These are phyloP conservation scores for Saccharum officinarum DNA, from an alignment of 176 grass and related monocot genomes.

Conservation along the genomic window DNA sequence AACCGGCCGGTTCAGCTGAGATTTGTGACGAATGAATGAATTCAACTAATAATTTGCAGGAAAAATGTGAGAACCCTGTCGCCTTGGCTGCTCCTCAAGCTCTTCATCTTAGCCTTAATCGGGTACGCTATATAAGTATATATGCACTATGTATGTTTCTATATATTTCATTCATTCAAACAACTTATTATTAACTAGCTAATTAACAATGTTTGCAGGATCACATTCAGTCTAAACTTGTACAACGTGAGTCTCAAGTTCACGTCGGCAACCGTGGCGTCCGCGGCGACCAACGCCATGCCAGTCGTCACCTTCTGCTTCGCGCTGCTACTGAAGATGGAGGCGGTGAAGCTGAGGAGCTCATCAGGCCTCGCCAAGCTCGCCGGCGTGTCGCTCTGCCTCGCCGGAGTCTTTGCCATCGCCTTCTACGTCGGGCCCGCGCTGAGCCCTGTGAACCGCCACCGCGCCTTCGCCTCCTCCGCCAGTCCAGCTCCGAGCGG, in stretches of 20 bases:
- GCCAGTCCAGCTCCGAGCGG: no score
- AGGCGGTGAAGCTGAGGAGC: conserved; percentile 45
- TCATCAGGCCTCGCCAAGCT: conserved; percentile 53
- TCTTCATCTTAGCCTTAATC: conserved; percentile 65
- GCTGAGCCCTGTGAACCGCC: conserved; percentile 53
- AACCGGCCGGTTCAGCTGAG: background rate
- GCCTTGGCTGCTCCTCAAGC: conserved; percentile 40
- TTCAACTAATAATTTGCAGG: conserved; percentile 24
- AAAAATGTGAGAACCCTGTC: conserved; percentile 38
- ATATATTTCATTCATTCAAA: background rate
- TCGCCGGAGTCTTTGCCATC: conserved; percentile 48
- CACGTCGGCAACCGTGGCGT: conserved; percentile 27
- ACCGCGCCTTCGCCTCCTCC: conserved; percentile 15
- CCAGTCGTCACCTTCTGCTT: conserved; percentile 41
- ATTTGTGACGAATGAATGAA: background rate
- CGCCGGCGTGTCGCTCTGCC: conserved; percentile 44
- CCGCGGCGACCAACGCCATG: background rate
- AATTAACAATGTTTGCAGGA: background rate
- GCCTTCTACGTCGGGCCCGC: conserved; percentile 54
- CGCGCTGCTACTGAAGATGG: conserved; percentile 64
- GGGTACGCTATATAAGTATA: conserved; percentile 27
- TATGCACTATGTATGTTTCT: background rate
- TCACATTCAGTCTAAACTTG: conserved; percentile 27
- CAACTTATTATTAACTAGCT: background rate
- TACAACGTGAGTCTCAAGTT: conserved; percentile 20